A percentile compares a stretch with the other conserved stretches of the same genome.
These are phyloP conservation scores for Hanseniaspora thailandica DNA, from an alignment of 805 yeast genomes.

Conservation along the genomic window DNA sequence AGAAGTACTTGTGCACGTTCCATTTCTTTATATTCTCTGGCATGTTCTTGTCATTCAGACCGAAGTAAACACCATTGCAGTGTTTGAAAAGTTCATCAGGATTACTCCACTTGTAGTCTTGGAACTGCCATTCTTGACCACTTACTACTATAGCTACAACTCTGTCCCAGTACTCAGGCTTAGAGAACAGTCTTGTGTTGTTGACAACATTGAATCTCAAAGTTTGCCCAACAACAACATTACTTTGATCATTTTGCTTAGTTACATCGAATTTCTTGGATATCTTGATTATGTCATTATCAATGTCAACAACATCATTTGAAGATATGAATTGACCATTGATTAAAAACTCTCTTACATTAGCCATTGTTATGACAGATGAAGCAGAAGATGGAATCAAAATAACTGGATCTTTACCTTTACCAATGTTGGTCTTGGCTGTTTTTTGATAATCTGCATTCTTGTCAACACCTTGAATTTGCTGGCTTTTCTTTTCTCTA, in stretches of 20 bases:
- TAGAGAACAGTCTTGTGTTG: conserved; percentile 72
- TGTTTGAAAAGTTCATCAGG: conserved; percentile 74
- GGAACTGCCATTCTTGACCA: conserved; percentile 96
- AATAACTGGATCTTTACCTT: conserved; percentile 52
- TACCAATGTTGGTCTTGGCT: conserved; percentile 10
- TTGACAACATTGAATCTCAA: conserved; percentile 55
- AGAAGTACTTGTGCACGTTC: conserved; percentile 70
- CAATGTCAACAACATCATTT: conserved; percentile 28
- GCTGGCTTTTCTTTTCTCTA: not conserved
- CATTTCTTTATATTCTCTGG: conserved; percentile 70
- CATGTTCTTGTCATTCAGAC: conserved; percentile 64
- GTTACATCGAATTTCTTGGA: conserved; percentile 27
- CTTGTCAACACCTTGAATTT: not conserved
- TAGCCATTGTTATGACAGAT: conserved; percentile 50
- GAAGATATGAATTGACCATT: conserved; percentile 55
- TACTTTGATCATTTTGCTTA: conserved; percentile 25
- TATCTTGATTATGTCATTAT: conserved; percentile 25
- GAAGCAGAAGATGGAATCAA: conserved; percentile 72
- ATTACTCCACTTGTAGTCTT: conserved; percentile 68
- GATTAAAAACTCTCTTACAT: conserved; percentile 59
- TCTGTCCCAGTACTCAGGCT: conserved; percentile 96
- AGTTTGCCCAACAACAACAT: conserved; percentile 36
- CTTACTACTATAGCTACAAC: conserved; percentile 92
- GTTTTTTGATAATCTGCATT: not conserved
- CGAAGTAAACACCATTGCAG: conserved; percentile 69